Conservation (phyloP, 1,284 basidiomycete genomes). For the Mycosarcoma maydis region DNA sequence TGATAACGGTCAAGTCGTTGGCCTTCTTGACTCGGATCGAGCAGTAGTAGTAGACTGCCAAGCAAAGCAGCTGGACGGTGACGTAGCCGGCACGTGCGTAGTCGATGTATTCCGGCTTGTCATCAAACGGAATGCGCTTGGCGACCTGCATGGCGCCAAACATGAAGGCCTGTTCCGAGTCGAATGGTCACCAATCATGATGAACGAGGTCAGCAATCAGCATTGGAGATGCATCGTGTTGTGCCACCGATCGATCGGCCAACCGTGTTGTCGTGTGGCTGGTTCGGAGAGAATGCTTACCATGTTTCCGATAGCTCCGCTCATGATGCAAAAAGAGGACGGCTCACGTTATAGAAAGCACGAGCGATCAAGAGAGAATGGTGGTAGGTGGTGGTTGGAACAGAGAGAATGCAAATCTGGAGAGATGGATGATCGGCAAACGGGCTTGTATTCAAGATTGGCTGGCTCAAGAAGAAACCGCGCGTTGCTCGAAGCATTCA, state of each 20-base stretch:
- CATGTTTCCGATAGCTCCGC: constrained; percentile 52
- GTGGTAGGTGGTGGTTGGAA: neutral
- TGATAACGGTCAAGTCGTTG: constrained; percentile 94
- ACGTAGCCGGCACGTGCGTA: constrained; percentile 88
- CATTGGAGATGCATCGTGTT: neutral
- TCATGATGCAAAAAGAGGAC: constrained; percentile 22
- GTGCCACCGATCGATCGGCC: neutral
- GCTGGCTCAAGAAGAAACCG: neutral
- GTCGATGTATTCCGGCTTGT: constrained; percentile 78
- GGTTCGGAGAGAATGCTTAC: constrained; percentile 17
- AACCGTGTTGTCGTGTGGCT: too few relatives aligned
- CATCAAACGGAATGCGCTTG: constrained; percentile 88
- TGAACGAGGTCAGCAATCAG: constrained; percentile 4
- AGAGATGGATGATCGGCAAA: neutral
- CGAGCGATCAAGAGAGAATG: constrained; percentile 2
- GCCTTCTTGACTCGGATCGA: constrained; percentile 78
- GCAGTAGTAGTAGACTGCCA: constrained; percentile 80
- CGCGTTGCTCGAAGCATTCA: neutral
- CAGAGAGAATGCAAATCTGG: neutral
- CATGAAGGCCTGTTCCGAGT: constrained; percentile 45
- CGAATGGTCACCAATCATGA: too few relatives aligned
- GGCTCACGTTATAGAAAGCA: constrained; percentile 7
- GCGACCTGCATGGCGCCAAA: constrained; percentile 73
- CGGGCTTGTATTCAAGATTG: neutral
- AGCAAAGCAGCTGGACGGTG: constrained; percentile 75